These are phyloP conservation scores for Pichia eremophila DNA, from an alignment of 805 yeast genomes.

Conservation along the genomic window DNA sequence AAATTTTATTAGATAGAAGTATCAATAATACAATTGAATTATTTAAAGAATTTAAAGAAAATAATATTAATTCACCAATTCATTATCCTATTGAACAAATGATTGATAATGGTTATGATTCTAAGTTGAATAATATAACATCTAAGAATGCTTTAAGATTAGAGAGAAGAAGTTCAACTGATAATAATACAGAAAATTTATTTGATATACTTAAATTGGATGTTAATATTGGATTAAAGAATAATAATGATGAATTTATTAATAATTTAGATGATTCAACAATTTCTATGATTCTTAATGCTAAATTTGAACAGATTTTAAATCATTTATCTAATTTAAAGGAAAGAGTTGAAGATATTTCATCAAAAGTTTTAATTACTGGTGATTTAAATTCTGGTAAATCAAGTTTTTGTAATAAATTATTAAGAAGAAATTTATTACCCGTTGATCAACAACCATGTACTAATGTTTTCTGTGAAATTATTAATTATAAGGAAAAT, in stretches of 20 bases:
- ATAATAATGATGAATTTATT: conserved; percentile 31
- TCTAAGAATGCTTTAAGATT: conserved; percentile 42
- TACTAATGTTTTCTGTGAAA: conserved; percentile 93
- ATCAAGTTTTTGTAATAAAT: conserved; percentile 89
- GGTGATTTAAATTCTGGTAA: conserved; percentile 97
- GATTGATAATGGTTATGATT: conserved; percentile 12
- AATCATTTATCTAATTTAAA: conserved; percentile 63
- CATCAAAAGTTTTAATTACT: conserved; percentile 90
- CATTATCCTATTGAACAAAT: conserved; percentile 42
- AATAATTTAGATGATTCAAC: conserved; percentile 57
- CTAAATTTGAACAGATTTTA: conserved; percentile 53
- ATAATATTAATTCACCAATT: conserved; percentile 53
- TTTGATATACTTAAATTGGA: conserved; percentile 57
- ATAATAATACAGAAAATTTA: conserved; percentile 19
- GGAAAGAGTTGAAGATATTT: conserved; percentile 81
- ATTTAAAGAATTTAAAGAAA: conserved; percentile 40
- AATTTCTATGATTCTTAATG: conserved; percentile 58
- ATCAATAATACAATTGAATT: conserved; percentile 45
- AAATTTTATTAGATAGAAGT: conserved; percentile 52
- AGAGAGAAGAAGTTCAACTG: background rate
- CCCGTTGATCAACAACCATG: conserved; percentile 99
- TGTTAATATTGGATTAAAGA: conserved; percentile 40
- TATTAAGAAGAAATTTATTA: conserved; percentile 62
- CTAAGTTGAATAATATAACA: conserved; percentile 35
- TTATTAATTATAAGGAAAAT: conserved; percentile 73